Evolutionary conservation across 192 early-diverging fungal genomes (phyloP), one percentile per base, ranked within the genome.

Genomic region (Entomortierella parvispora): DNA sequence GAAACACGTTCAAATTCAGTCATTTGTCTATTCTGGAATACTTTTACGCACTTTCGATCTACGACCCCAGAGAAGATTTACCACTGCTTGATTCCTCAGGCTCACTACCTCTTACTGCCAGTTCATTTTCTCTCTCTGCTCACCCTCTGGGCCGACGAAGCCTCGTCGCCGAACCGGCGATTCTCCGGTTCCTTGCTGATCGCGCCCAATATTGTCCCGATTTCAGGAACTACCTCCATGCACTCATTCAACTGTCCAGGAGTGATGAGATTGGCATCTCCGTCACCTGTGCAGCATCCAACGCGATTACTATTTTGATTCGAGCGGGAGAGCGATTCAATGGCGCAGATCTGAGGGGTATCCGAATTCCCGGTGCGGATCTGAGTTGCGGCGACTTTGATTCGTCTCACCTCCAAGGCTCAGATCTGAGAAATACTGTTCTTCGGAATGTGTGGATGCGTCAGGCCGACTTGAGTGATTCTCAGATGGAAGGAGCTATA

Each of bases 361-460:
- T 53, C 3, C 26, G 2, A 29, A 29, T 53, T 29, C 51, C 51
- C 2, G 28, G 28, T n/a, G 51, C 51, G 4, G 51, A 53, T 4
- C 51, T 53, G 26, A 31, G 26, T 2, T 15, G 14, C 0, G 51
- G 51, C 28, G 26, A 53, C 15, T 53, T 53, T 7, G 51, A 53
- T 18, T 18, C 11, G 4, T 12, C 15, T 1, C 51, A 31, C 2
- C 2, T 53, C 6, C 62, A 52, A 44, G 62, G 51, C 33, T 49
- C 62, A 7, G 62, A 65, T 18, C 12, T 65, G 63, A 47, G 42
- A 2, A 42, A 18, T 4, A 40, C 20, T 1, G 45, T 15, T 31
- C 40, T 65, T n/a, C 37, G 37, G 22, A 65, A 15, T 10, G 22
- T 37, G 23, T 53, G 63, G 42, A 23, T 65, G 40, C 28, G 50